A percentile compares a stretch with the other conserved stretches of the same genome.
Evolutionary conservation across 805 yeast species (phyloP).

Genomic region (Maudiozyma pseudohumilis): DNA sequence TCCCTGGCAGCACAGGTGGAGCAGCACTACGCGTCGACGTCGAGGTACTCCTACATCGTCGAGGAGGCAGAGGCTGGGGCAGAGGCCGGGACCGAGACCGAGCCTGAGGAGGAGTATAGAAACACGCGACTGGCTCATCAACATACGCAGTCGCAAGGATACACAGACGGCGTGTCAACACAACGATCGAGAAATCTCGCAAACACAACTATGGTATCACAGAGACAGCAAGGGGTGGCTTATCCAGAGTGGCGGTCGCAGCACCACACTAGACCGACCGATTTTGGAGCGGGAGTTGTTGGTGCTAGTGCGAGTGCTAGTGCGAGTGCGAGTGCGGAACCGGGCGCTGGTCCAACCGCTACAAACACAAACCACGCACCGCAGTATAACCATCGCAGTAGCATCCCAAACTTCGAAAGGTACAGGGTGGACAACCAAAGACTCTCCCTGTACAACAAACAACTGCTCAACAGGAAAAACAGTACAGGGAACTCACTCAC

Average conservation of each 20-base stretch:
- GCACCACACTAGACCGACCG: neutral
- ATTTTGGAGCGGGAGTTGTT: neutral
- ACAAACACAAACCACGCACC: neutral
- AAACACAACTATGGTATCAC: neutral
- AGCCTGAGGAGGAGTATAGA: neutral
- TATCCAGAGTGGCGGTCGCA: no score
- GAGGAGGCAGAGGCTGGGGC: no score
- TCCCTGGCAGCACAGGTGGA: constrained; percentile 18
- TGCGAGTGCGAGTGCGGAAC: neutral
- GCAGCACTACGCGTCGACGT: constrained; percentile 20
- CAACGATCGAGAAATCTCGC: neutral
- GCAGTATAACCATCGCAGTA: neutral
- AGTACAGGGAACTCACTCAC: neutral
- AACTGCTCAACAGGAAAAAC: neutral
- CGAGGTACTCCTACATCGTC: constrained; percentile 27
- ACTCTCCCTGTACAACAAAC: neutral
- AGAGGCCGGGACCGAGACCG: neutral
- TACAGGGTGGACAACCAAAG: constrained; percentile 3
- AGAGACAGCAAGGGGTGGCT: no score
- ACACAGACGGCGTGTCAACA: no score
- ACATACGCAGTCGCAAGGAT: neutral
- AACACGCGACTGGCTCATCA: neutral
- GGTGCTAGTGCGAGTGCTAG: neutral
- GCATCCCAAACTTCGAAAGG: constrained; percentile 4
- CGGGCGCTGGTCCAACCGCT: neutral